Base-by-base conservation (phyloP, 371 early-diverging fungal species). In the Circinella minor region DNA sequence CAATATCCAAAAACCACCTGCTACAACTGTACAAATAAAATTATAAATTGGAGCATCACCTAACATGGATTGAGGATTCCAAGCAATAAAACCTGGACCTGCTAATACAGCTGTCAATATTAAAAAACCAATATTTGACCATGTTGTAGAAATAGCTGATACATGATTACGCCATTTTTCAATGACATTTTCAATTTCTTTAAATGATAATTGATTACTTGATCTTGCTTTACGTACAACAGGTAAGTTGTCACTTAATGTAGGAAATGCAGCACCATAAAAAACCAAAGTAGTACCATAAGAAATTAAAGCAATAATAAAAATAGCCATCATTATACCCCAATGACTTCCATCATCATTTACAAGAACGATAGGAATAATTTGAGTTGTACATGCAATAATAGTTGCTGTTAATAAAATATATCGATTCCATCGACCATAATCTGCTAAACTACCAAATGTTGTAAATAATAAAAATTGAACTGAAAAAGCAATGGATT, bases 141-240 rank as follows among this genome's bases (percentile, higher is more conserved):
- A 81, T 2, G 79, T 77, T 1, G 84, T 84, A 7, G 84, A 84
- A 18, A 82, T 77, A 15, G 84, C 82, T 17, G 82, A 82, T n/a
- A 84, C 84, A 62, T 84, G 82, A 34, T 84, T 84, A 65, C 82
- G 74, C 85, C 85, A 84, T 46, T 68, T 68, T 57, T 84, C 82
- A 18, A 71, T 60, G 8, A 79, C 75, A 0, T 34, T 15, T 36
- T 55, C 18, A 4, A 61, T 51, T 67, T 84, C 80, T n/a, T 79
- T 68, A 11, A 55, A 63, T 15, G 74, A 64, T 10, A 78, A 15
- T 9, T 70, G 61, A 9, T 80, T 72, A 67, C 76, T 75, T 6
- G 74, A 76, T 48, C 81, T 74, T 34, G 85, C 85, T 27, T 74
- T 61, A 37, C 85, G 79, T 9, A 84, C 85, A 0, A 75, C 71